Evolutionary conservation across 73 alveolate genomes (phyloP), one percentile per base, ranked within the genome.

Genomic region (Diophrys sp.): DNA sequence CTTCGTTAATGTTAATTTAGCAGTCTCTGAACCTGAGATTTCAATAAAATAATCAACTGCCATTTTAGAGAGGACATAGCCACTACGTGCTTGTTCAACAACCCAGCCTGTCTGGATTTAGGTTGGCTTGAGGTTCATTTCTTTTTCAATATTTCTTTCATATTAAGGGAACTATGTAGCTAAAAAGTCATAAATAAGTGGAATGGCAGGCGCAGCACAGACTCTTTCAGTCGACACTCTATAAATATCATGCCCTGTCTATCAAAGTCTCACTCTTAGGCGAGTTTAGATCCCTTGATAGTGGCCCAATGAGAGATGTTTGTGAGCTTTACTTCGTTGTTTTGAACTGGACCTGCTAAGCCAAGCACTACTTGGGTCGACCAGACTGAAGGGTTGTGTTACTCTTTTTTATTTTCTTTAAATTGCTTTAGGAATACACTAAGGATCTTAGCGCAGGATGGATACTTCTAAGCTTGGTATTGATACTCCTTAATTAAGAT

Each of bases 191-290:
- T 86, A 86, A 30, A 86, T 44, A 5, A 86, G 74, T 0, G 93
- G 93, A 14, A 86, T 44, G 23, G 89, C 93, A 18, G 93, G 93
- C 11, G 89, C 93, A 55, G 93, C 93, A 11, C 83, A 33, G 18
- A 86, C 56, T 80, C 93, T 86, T 69, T 86, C 93, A 1, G 70
- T 68, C 2, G 93, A 86, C 23, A 86, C 28, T 74, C 93, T 72
- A 23, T 31, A 31, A 23, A 86, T 67, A 23, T 62, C 75, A 11
- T 55, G 79, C 33, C 55, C 26, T n/a, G 56, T 67, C 26, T 29
- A 79, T 80, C 87, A 67, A 30, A 44, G 54, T 54, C 53, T 29
- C 44, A 81, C 84, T 57, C 55, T 33, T 24, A 67, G 27, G 89
- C 89, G 69, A 62, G 66, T 67, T 68, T 29, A 86, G 56, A 0